Percentiles rank a stretch among this genome's conserved stretches.
Conservation (phyloP, 2,329 filamentous ascomycete genomes). For the Phoma herbarum region DNA sequence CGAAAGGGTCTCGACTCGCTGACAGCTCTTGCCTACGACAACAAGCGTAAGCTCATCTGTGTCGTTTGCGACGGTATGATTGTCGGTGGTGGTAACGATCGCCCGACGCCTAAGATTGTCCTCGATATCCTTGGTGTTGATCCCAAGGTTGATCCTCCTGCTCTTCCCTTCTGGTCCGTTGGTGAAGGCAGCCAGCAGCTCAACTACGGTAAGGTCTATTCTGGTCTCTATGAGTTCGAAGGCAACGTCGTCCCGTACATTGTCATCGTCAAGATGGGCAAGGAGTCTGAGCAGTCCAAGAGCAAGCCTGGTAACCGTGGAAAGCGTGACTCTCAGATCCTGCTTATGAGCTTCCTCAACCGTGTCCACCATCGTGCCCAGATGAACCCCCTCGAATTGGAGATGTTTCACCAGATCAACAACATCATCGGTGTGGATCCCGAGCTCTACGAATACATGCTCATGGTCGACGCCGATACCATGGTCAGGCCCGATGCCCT, state of each 20-base stretch:
- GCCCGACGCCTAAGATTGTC: slow-evolving; percentile 93
- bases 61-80: slow-evolving; percentile 99
- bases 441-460: slow-evolving; percentile 93
- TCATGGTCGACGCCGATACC: slow-evolving; percentile 98
- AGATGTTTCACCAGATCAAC: slow-evolving; percentile 99
- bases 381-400: slow-evolving; percentile 95
- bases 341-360: slow-evolving; percentile 97
- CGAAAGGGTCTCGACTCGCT: slow-evolving; percentile 93
- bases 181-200: slow-evolving; percentile 89
- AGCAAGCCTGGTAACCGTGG: slow-evolving; percentile 96
- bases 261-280: slow-evolving; percentile 95
- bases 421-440: slow-evolving; percentile 99
- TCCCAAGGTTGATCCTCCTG: slow-evolving; percentile 93
- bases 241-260: slow-evolving; percentile 97
- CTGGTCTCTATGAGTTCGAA: slow-evolving; percentile 95
- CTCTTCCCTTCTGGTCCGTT: slow-evolving; percentile 92
- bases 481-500: slow-evolving; percentile 90
- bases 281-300: slow-evolving; percentile 91
- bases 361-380: slow-evolving; percentile 92
- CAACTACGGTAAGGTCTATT: slow-evolving; percentile 99
- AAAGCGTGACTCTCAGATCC: slow-evolving; percentile 96
- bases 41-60: slow-evolving; percentile 94
- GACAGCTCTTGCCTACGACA: slow-evolving; percentile 94
- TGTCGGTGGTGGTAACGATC: slow-evolving; percentile 97
- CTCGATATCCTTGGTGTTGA: slow-evolving; percentile 97